Evolutionary conservation across 306 rosid species (phyloP).

Genomic region (Lablab purpureus): DNA sequence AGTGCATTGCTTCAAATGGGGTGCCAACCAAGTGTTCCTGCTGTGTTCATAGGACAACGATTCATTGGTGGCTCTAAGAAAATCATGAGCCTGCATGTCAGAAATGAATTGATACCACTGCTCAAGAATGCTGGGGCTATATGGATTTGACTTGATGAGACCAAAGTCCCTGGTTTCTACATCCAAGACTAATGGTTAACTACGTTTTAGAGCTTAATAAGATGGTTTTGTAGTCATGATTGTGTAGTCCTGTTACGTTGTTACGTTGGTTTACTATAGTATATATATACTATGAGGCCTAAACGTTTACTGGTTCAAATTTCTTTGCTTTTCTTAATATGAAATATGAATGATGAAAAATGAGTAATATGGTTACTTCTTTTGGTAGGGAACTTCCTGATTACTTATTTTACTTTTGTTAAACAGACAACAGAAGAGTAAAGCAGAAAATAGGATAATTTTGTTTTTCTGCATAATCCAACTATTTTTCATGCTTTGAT

Average conservation of each 20-base stretch:
- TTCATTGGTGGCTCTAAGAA: slow-evolving; percentile 68
- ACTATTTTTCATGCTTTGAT: too few species aligned
- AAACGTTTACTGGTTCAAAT: not conserved
- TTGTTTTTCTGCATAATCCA: not conserved
- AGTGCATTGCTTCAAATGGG: slow-evolving; percentile 67
- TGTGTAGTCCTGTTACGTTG: slow-evolving; percentile 11
- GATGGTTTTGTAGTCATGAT: slow-evolving; percentile 2
- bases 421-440: too few species aligned
- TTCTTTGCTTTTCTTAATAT: slow-evolving; percentile 5
- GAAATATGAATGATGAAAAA: not conserved
- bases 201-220: slow-evolving; percentile 36
- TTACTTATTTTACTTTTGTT: not conserved
- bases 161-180: not conserved
- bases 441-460: too few species aligned
- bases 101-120: slow-evolving; percentile 65
- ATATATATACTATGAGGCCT: not conserved
- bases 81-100: slow-evolving; percentile 69
- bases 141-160: slow-evolving; percentile 58
- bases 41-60: slow-evolving; percentile 74
- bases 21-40: slow-evolving; percentile 72
- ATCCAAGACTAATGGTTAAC: not conserved
- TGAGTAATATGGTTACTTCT: not conserved
- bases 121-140: slow-evolving; percentile 72
- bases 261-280: not conserved
- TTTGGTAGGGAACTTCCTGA: not conserved